Conservation (phyloP, 1,284 basidiomycete genomes). For the Cryptococcus sp. region DNA sequence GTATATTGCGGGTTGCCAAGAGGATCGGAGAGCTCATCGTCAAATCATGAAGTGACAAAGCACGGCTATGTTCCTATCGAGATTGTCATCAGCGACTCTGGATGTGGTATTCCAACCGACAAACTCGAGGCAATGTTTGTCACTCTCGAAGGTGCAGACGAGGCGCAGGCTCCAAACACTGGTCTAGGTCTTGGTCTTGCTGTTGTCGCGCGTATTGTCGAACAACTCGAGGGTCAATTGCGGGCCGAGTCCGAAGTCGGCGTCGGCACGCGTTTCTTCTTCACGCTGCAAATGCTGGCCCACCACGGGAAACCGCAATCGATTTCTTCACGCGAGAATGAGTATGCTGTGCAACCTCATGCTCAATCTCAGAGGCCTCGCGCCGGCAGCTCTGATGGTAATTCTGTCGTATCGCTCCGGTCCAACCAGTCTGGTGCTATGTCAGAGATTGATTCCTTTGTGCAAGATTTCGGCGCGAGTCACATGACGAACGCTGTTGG, state of each 20-base stretch:
- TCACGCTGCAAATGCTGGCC: constrained; percentile 42
- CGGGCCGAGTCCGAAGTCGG: constrained; percentile 72
- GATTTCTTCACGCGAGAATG: constrained; percentile 5
- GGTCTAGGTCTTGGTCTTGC: constrained; percentile 68
- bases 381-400: constrained; percentile 18
- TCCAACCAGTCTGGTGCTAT: constrained; percentile 19
- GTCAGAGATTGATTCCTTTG: constrained; percentile 66
- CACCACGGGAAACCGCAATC: constrained; percentile 13
- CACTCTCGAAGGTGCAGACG: constrained; percentile 82
- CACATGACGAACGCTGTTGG: constrained; percentile 44
- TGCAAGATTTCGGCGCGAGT: constrained; percentile 60
- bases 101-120: constrained; percentile 69
- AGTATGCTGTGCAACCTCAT: not conserved
- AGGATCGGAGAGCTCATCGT: constrained; percentile 16
- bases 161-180: constrained; percentile 47
- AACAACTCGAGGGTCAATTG: constrained; percentile 75
- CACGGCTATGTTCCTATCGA: constrained; percentile 61
- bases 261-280: constrained; percentile 68
- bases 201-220: constrained; percentile 78
- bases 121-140: constrained; percentile 81
- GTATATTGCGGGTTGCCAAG: constrained; percentile 61
- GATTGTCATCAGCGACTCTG: constrained; percentile 74
- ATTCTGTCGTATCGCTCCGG: constrained; percentile 19
- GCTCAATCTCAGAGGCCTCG: constrained; percentile 3
- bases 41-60: constrained; percentile 1